A percentile compares a stretch with the other conserved stretches of the same genome.
Evolutionary conservation across 345 rosid genomes (phyloP).

Genomic region (Nephelium lappaceum): DNA sequence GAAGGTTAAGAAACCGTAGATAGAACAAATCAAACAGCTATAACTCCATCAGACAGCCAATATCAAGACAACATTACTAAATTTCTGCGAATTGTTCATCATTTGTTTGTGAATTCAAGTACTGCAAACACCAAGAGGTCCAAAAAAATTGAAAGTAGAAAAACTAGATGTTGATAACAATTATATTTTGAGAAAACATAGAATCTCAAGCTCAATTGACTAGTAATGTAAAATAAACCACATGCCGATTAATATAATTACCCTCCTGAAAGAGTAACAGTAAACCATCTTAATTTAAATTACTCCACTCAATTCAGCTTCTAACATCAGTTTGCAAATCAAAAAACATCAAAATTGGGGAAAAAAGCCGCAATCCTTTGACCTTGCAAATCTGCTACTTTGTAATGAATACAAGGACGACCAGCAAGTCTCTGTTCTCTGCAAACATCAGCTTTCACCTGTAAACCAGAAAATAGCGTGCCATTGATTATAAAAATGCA

Average conservation of each 20-base stretch:
- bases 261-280: too few relatives aligned
- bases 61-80: too few relatives aligned
- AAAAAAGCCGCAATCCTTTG: neutral
- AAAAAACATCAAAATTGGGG: neutral
- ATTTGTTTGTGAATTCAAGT: neutral
- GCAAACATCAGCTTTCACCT: conserved; percentile 2
- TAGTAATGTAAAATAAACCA: neutral
- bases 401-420: neutral
- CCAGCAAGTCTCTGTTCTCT: neutral
- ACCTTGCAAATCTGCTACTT: neutral
- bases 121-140: neutral
- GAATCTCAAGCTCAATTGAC: neutral
- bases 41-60: neutral
- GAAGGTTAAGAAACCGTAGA: neutral
- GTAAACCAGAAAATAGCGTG: conserved; percentile 3
- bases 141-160: neutral
- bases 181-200: neutral
- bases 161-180: neutral
- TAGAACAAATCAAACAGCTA: too few relatives aligned
- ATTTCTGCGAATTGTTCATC: neutral
- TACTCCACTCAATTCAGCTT: neutral
- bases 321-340: neutral
- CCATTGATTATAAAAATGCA: neutral
- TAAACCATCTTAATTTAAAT: too few relatives aligned
- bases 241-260: neutral